phyloP scores from a whole-genome alignment of 228 moss, liverwort and hornwort species.

The Sphagnum fallax region DNA sequence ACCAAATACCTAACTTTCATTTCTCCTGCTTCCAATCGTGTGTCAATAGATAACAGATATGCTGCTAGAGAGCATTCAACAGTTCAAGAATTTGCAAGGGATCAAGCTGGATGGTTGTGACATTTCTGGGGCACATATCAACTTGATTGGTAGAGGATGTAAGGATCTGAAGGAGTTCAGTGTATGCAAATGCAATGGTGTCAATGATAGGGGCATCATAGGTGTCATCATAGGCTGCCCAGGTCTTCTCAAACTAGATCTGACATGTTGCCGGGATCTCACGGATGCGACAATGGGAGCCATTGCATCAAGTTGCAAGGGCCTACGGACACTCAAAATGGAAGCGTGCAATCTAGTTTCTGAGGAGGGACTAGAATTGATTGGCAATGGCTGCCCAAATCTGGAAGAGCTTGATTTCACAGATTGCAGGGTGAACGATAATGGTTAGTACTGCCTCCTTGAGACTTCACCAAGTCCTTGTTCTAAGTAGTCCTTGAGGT shows the following conservation, averaged over 20 bases:
- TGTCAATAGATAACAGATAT: too few relatives aligned
- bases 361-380: constrained; percentile 28
- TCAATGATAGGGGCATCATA: constrained; percentile 47
- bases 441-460: constrained; percentile 25
- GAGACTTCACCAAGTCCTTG: background rate
- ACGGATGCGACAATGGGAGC: constrained; percentile 58
- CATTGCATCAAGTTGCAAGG: constrained; percentile 42
- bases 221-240: constrained; percentile 45
- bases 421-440: constrained; percentile 60
- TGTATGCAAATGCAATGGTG: constrained; percentile 68
- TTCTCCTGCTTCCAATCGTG: too few relatives aligned
- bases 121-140: constrained; percentile 36
- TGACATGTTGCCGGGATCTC: constrained; percentile 70
- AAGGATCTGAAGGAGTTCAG: constrained; percentile 61
- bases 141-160: constrained; percentile 59
- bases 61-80: constrained; percentile 59
- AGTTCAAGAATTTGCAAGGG: constrained; percentile 41
- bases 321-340: constrained; percentile 65
- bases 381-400: constrained; percentile 43
- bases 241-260: constrained; percentile 54
- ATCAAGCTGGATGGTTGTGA: constrained; percentile 65
- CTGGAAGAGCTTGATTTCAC: constrained; percentile 70
- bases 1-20: too few relatives aligned
- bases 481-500: too few relatives aligned
- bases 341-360: constrained; percentile 61